Conservation (phyloP, 192 early-diverging fungal genomes). For the Spinellus fusiger region DNA sequence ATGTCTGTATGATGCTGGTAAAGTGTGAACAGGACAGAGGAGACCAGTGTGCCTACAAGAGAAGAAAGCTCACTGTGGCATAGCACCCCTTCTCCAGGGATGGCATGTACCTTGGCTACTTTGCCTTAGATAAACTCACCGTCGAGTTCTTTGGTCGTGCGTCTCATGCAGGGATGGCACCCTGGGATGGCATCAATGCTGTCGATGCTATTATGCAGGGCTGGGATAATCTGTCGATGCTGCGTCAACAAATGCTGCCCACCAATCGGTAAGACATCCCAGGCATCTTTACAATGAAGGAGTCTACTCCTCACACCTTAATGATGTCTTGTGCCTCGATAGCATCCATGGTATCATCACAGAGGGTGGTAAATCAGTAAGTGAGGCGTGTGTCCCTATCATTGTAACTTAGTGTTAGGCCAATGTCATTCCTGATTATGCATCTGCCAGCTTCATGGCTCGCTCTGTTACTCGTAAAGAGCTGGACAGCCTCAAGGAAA, state of each 20-base stretch:
- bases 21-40: neutral
- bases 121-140: slow-evolving; percentile 33
- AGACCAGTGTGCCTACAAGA: neutral
- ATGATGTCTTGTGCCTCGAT: neutral
- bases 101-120: slow-evolving; percentile 12
- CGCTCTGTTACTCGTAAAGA: slow-evolving; percentile 43
- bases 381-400: neutral
- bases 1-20: slow-evolving; percentile 69
- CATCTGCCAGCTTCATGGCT: slow-evolving; percentile 39
- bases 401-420: slow-evolving; percentile 12
- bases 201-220: slow-evolving; percentile 50
- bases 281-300: neutral
- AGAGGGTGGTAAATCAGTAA: slow-evolving; percentile 38
- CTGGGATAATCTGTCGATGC: slow-evolving; percentile 45
- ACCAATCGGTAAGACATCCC: slow-evolving; percentile 24
- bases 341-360: slow-evolving; percentile 63
- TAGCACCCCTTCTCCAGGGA: slow-evolving; percentile 30
- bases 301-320: neutral
- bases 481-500: slow-evolving; percentile 34
- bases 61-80: neutral
- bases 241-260: slow-evolving; percentile 54
- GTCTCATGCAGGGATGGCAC: slow-evolving; percentile 52
- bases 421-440: slow-evolving; percentile 56
- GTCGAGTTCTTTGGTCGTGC: slow-evolving; percentile 52
- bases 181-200: slow-evolving; percentile 62